Percentiles rank a stretch among this genome's conserved stretches.
Evolutionary conservation across 2,329 filamentous ascomycete genomes (phyloP).

Genomic region (Monilinia fructigena): DNA sequence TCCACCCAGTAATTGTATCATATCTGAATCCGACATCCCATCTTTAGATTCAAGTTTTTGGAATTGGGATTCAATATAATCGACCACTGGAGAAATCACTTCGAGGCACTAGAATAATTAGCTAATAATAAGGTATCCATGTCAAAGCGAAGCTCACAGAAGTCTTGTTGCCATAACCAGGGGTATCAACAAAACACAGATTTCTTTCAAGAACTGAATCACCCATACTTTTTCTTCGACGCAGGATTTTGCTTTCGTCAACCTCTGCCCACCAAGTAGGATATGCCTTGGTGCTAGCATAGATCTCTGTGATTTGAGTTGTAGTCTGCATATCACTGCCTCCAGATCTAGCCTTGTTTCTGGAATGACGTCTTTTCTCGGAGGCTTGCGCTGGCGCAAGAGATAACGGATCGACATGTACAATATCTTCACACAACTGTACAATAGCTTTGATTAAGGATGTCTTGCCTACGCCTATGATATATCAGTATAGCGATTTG

Average conservation of each 20-base stretch:
- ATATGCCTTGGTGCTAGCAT: conserved; percentile 79
- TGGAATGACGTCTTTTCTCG: conserved; percentile 35
- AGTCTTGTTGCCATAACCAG: conserved; percentile 56
- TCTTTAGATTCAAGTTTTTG: conserved; percentile 61
- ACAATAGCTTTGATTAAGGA: conserved; percentile 86
- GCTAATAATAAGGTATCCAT: conserved; percentile 31
- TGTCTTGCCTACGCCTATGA: conserved; percentile 77
- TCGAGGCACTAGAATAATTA: conserved; percentile 49
- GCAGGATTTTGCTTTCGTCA: conserved; percentile 60
- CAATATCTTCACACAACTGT: conserved; percentile 84
- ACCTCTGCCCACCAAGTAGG: conserved; percentile 86
- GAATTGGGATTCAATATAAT: conserved; percentile 72
- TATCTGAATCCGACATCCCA: conserved; percentile 67
- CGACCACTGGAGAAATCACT: conserved; percentile 58
- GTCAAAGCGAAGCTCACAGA: conserved; percentile 46
- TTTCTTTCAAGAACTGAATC: conserved; percentile 86
- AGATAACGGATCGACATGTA: conserved; percentile 71
- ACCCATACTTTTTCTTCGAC: conserved; percentile 67
- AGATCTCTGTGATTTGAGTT: conserved; percentile 61
- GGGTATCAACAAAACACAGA: conserved; percentile 87
- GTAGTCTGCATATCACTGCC: conserved; percentile 39
- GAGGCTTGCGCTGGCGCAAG: conserved; percentile 38
- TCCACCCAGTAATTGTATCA: conserved; percentile 75
- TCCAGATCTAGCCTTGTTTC: conserved; percentile 33
- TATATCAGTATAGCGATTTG: conserved; percentile 26